These are phyloP conservation scores for Phalaenopsis equestris DNA, from an alignment of 106 monocot species.

Conservation along the genomic window DNA sequence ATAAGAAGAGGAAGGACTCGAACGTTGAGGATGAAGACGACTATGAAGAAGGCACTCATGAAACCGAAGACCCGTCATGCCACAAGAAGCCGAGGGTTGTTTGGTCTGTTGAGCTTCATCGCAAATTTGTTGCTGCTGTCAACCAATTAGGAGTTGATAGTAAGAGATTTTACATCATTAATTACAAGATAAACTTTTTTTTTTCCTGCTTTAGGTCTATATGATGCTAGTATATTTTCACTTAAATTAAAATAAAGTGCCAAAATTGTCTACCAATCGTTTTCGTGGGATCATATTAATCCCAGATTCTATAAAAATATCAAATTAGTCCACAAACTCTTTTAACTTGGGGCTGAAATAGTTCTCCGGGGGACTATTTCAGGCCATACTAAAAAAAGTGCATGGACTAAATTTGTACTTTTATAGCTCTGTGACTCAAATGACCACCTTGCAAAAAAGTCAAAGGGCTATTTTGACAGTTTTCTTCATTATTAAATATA, in stretches of 20 bases:
- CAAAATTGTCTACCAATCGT: too few relatives aligned
- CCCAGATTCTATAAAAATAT: too few relatives aligned
- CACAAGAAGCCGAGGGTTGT: constrained; percentile 80
- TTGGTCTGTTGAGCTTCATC: constrained; percentile 68
- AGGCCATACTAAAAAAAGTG: too few relatives aligned
- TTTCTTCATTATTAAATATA: background rate
- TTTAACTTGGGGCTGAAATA: too few relatives aligned
- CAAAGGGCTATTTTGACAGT: too few relatives aligned
- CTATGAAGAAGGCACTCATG: constrained; percentile 28
- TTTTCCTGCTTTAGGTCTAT: background rate
- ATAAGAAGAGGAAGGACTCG: constrained; percentile 55
- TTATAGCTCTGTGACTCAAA: too few relatives aligned
- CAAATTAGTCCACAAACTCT: too few relatives aligned
- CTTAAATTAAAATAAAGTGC: background rate
- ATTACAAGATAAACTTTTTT: background rate
- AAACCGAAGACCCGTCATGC: constrained; percentile 44
- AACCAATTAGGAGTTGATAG: constrained; percentile 68
- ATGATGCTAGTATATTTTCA: background rate
- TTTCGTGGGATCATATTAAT: too few relatives aligned
- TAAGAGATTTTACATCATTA: constrained; percentile 20
- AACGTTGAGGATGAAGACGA: constrained; percentile 50
- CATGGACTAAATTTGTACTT: too few relatives aligned
- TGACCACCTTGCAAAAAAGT: too few relatives aligned
- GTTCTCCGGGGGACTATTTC: too few relatives aligned
- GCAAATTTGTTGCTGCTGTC: constrained; percentile 71